Base-by-base conservation (phyloP, 2,329 filamentous ascomycete genomes). In the Diaporthe caulivora region DNA sequence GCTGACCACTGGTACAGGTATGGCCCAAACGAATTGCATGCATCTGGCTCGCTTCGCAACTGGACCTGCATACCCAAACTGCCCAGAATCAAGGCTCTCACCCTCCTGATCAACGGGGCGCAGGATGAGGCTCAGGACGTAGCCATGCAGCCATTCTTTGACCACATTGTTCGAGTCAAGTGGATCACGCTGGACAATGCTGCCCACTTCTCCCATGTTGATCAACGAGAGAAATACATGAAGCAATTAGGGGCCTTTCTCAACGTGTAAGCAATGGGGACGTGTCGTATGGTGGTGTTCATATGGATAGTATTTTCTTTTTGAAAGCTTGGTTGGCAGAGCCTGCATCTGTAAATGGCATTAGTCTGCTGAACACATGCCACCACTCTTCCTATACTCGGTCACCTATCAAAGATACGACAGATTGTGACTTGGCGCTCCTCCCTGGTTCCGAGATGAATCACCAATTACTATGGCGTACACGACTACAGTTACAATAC, bases 181-280 rank as follows among this genome's bases (percentile, higher is more conserved):
- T 84, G 80, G 83, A 72, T 84, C 10, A 81, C 77, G 4, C 51
- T 84, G n/a, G 80, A 81, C 2, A 76, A 81, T 64, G 81, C 81
- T 1, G 78, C 80, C 2, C 82, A 84, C 69, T 79, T 83, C 37
- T 77, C 79, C 15, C 80, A 83, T 62, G 76, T 83, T 13, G 80
- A 82, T 51, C 78, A 81, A 31, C 76, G 78, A 3, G 76, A 79
- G 70, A 78, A 76, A 68, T 80, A 82, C 47, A 78, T 80, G 55
- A 57, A 75, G 11, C 74, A 79, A 47, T 17, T 81, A 29, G 26
- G 51, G 24, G 42, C 60, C 8, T 80, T 80, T 54, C 62, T 78
- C 18, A 53, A 26, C 18, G 49, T 53, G 6, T 72, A 18, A 54
- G 24, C 10, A 17, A 1, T 8, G 6, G 2, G 34, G 18, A 17